Evolutionary conservation across 1,284 basidiomycete species (phyloP).

Genomic region (Cutaneotrichosporon daszewskae): DNA sequence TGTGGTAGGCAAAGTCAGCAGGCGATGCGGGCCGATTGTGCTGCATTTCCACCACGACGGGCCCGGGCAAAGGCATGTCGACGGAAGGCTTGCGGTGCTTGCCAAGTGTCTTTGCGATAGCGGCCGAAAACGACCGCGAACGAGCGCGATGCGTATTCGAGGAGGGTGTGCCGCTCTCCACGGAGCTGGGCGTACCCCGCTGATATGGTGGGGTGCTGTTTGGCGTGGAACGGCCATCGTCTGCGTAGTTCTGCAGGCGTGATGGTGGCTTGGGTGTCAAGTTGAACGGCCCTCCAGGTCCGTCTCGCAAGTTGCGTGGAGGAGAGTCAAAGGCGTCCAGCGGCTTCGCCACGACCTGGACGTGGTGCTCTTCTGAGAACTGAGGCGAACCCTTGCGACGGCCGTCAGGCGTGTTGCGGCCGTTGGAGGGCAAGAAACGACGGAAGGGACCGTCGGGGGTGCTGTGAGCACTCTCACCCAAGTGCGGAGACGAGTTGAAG

Average conservation of each 20-base stretch:
- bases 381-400: too few relatives aligned
- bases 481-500: too few relatives aligned
- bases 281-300: too few relatives aligned
- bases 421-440: too few relatives aligned
- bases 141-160: background rate
- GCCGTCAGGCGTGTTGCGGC: too few relatives aligned
- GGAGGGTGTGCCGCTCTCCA: background rate
- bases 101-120: slow-evolving; percentile 25
- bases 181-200: background rate
- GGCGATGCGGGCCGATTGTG: too few relatives aligned
- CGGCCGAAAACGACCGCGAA: slow-evolving; percentile 37
- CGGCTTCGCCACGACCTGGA: background rate
- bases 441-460: too few relatives aligned
- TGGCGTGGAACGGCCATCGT: too few relatives aligned
- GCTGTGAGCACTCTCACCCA: too few relatives aligned
- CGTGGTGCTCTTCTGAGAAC: background rate
- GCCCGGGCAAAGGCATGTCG: slow-evolving; percentile 2
- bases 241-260: background rate
- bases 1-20: too few relatives aligned
- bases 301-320: too few relatives aligned
- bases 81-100: slow-evolving; percentile 5
- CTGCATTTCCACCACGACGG: background rate
- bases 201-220: too few relatives aligned
- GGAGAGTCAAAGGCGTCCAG: background rate
- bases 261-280: background rate